Percentiles rank a stretch among this genome's conserved stretches.
These are phyloP conservation scores for Hymenoscyphus fructigenus DNA, from an alignment of 2,329 filamentous ascomycete genomes.

Conservation along the genomic window DNA sequence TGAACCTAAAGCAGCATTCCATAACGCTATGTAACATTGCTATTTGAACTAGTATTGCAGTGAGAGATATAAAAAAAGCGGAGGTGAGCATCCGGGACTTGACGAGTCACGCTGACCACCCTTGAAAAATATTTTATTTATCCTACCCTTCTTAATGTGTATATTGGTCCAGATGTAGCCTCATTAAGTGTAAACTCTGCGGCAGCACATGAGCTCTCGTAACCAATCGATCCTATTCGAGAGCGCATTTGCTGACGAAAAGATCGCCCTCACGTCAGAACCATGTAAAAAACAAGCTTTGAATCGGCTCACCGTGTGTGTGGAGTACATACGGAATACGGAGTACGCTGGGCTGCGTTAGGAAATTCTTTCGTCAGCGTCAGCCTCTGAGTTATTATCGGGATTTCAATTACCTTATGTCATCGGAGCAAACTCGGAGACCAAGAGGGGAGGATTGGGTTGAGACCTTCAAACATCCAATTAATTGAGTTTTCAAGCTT, in stretches of 20 bases:
- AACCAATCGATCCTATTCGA: not conserved
- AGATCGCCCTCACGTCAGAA: not conserved
- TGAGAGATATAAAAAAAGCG: not conserved
- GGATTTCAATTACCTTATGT: not conserved
- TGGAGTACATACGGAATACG: not conserved
- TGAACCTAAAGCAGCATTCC: too few relatives aligned
- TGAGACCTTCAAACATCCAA: not conserved
- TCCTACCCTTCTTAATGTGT: not conserved
- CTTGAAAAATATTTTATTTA: not conserved
- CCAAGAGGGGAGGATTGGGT: not conserved
- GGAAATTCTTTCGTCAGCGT: not conserved
- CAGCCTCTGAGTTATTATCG: not conserved
- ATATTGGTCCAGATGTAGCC: not conserved
- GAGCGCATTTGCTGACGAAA: not conserved
- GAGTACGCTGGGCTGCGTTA: not conserved
- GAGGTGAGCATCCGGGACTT: not conserved
- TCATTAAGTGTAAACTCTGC: not conserved
- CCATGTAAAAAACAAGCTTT: not conserved
- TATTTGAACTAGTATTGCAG: too few relatives aligned
- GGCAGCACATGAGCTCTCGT: not conserved
- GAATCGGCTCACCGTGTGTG: not conserved
- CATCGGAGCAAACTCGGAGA: not conserved
- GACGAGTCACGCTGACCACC: not conserved
- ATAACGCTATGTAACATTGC: too few relatives aligned
- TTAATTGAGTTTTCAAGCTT: not conserved